These are phyloP conservation scores for Grosmannia serpens DNA, from an alignment of 2,329 filamentous ascomycete genomes.

Conservation along the genomic window DNA sequence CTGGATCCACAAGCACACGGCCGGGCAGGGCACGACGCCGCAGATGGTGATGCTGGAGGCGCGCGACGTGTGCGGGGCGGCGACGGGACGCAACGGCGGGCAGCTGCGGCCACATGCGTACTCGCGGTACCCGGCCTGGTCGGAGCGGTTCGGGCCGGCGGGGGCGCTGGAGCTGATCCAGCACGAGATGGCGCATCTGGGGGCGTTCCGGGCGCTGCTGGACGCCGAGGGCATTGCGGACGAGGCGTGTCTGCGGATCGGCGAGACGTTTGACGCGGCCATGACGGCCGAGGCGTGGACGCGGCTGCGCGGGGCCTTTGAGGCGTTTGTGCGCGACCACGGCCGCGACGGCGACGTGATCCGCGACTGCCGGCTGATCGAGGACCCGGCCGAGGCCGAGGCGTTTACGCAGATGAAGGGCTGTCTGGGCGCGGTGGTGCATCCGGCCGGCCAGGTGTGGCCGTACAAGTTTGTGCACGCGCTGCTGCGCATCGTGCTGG, in stretches of 20 bases:
- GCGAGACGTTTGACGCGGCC: constrained; percentile 1
- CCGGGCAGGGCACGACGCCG: constrained; percentile 2
- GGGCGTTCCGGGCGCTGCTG: not conserved
- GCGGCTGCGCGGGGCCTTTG: not conserved
- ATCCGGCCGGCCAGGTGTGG: constrained; percentile 2
- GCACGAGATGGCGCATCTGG: constrained; percentile 3
- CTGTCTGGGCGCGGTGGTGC: not conserved
- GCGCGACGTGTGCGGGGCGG: constrained; percentile 52
- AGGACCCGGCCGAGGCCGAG: not conserved
- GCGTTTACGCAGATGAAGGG: constrained; percentile 2
- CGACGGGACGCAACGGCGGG: constrained; percentile 43
- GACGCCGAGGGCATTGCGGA: not conserved
- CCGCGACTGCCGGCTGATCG: not conserved
- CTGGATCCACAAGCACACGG: constrained; percentile 12
- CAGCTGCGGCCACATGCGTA: constrained; percentile 3
- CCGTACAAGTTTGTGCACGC: constrained; percentile 2
- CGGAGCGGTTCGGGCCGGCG: not conserved
- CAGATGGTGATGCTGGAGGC: constrained; percentile 52
- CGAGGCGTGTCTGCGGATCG: not conserved
- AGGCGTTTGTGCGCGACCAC: not conserved
- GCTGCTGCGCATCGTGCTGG: not conserved
- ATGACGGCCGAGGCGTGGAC: constrained; percentile 2
- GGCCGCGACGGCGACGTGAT: not conserved
- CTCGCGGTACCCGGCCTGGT: constrained; percentile 1
- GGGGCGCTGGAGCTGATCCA: not conserved